Percentiles rank a stretch among this genome's conserved stretches.
phyloP scores from a whole-genome alignment of 345 rosid species.

The Bretschneidera sinensis region DNA sequence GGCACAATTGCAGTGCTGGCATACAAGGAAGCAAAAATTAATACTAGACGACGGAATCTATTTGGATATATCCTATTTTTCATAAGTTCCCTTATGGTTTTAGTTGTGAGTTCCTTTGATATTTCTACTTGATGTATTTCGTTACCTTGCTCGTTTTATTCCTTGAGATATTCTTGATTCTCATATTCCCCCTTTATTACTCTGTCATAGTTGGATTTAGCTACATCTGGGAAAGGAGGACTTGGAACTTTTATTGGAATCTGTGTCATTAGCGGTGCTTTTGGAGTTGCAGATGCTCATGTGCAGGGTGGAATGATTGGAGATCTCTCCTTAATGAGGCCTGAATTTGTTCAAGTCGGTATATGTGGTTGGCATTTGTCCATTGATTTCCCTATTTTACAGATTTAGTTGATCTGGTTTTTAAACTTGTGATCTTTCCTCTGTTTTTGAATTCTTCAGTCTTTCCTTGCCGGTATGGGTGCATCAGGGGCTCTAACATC shows the following conservation, averaged over 20 bases:
- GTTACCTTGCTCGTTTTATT: not conserved
- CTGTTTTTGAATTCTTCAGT: constrained; percentile 29
- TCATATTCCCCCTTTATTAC: constrained; percentile 3
- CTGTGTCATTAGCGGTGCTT: constrained; percentile 52
- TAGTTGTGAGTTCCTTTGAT: constrained; percentile 50
- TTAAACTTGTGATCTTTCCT: not conserved
- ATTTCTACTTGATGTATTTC: not conserved
- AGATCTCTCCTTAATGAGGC: constrained; percentile 73
- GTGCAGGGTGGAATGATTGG: constrained; percentile 93
- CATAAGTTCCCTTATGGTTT: constrained; percentile 44
- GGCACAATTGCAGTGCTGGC: constrained; percentile 53
- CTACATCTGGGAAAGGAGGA: constrained; percentile 76
- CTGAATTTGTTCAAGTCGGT: constrained; percentile 61
- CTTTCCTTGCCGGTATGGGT: constrained; percentile 62
- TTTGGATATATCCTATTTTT: constrained; percentile 66
- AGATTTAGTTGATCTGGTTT: not conserved
- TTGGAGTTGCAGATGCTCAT: constrained; percentile 83
- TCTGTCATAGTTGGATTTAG: constrained; percentile 59
- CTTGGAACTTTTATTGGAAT: constrained; percentile 60
- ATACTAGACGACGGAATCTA: constrained; percentile 61
- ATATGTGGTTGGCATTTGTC: not conserved
- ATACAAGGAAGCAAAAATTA: constrained; percentile 58
- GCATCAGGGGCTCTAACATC: constrained; percentile 78
- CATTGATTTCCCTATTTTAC: no score
- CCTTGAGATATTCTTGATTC: not conserved